Base-by-base conservation (phyloP, 1,284 basidiomycete genomes). In the Fomes fomentarius region DNA sequence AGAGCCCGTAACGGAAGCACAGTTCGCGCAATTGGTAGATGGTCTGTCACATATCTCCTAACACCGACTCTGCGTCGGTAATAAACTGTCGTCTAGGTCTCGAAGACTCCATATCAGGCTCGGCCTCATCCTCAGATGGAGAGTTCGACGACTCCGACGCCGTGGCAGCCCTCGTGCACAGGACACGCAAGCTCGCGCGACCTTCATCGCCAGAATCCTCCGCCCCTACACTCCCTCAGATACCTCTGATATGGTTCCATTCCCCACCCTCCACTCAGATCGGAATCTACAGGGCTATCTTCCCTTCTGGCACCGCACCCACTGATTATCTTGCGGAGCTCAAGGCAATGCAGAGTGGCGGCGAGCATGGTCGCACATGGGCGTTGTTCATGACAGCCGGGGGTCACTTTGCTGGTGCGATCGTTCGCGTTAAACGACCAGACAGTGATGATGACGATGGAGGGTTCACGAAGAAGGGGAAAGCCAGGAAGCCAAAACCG, bases 331-430 rank as follows among this genome's bases (percentile, higher is more conserved):
- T 91, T 14, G 63, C 77, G 1, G 79, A 83, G 47, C 75, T 98
- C 15, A 81, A 77, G 57, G 74, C 76, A 11, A 81, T 96, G 76
- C 95, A 96, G 69, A 66, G 64, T 0, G 76, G 76, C 12, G 75
- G 79, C 3, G 76, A 80, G 17, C 76, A 80, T 24, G 92, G 89
- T 31, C 79, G 94, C 17, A 89, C 85, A 55, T 96, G 96, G 90
- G 93, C 94, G 0, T 73, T 98, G 77, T 89, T 98, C 66, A 96
- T 98, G 93, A 87, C 93, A 39, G 96, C 96, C 1, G 96, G 97
- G 6, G 96, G 96, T 12, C 96, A 99, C 72, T 99, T 99, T 74
- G 96, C 96, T 8, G 96, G 94, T 14, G 89, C 94, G 50, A 81
- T 98, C 25, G 88, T 94, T 3, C 77, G 85, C 26, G 89, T 92